Base-by-base conservation (phyloP, 2,329 filamentous ascomycete genomes). In the Arachnomyces sp. region DNA sequence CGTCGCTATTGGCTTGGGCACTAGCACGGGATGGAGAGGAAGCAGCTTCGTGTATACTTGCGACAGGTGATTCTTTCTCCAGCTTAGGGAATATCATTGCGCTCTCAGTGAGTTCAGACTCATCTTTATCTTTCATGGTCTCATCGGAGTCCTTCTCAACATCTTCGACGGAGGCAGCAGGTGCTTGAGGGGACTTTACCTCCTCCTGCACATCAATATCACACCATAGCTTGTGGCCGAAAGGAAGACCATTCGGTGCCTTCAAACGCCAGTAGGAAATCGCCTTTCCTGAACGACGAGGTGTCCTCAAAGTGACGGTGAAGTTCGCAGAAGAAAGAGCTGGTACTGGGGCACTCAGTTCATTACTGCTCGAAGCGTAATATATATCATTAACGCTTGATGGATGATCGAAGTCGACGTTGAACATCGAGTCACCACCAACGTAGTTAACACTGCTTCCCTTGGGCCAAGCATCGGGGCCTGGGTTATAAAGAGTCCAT, bases 181-280 rank as follows among this genome's bases (percentile, higher is more conserved):
- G 7, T 34, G 15, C 8, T 17, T 5, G 33, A 3, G 14, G n/a
- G 12, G 12, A 15, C 9, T 18, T 18, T 7, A 6, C 33, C 17
- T 34, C 34, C 8, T 36, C 34, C 35, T 28, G 50, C 42, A 95
- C 86, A 37, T 78, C 76, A 47, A 98, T 78, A 50, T 96, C 88
- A 59, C 90, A 95, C 90, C 90, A 98, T 35, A 98, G 73, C 55
- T 88, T 85, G 68, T 95, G 86, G 30, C 92, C 92, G 50, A 96
- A 95, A 49, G 86, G 84, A 48, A 75, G 71, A 16, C 89, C 89
- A 42, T 86, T 80, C 6, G 80, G 74, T 44, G 86, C 80, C 52
- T 89, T 93, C 50, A 98, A 71, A 47, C 90, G 88, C 92, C 92
- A 98, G 74, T 95, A 95, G 2, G 92, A 96, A 56, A 95, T 92